phyloP scores from a whole-genome alignment of 2,329 filamentous ascomycete genomes.

The Aspergillus sp. region DNA sequence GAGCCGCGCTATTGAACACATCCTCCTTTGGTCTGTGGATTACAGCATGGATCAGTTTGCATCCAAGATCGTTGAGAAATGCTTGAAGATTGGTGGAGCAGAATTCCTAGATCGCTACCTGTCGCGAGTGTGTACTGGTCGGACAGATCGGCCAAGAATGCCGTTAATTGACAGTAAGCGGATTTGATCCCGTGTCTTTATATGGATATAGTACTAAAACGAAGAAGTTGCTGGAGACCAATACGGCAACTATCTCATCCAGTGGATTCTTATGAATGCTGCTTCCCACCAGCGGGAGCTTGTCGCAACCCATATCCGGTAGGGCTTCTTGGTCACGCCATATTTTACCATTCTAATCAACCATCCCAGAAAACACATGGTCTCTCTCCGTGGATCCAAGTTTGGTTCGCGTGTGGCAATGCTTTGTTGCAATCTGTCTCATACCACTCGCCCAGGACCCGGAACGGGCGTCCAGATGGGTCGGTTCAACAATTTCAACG shows the following conservation, averaged over 20 bases:
- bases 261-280: conserved; percentile 92
- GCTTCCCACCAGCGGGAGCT: conserved; percentile 85
- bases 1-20: conserved; percentile 90
- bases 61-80: conserved; percentile 98
- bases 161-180: conserved; percentile 84
- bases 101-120: conserved; percentile 94
- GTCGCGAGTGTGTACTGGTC: conserved; percentile 88
- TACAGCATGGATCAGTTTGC: conserved; percentile 99
- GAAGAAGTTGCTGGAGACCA: conserved; percentile 81
- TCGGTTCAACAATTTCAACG: conserved; percentile 54
- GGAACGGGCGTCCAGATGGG: conserved; percentile 69
- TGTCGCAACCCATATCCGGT: conserved; percentile 86
- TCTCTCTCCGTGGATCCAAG: conserved; percentile 95
- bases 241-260: conserved; percentile 97
- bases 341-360: background rate
- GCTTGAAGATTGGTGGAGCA: conserved; percentile 87
- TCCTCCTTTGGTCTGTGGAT: conserved; percentile 87
- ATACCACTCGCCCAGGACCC: conserved; percentile 84
- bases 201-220: conserved; percentile 10
- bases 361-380: conserved; percentile 80
- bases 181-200: background rate
- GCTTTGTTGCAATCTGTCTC: conserved; percentile 94
- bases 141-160: conserved; percentile 87
- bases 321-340: conserved; percentile 7
- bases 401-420: conserved; percentile 98